phyloP scores from a whole-genome alignment of 306 rosid species.

The Sindora glabra region DNA sequence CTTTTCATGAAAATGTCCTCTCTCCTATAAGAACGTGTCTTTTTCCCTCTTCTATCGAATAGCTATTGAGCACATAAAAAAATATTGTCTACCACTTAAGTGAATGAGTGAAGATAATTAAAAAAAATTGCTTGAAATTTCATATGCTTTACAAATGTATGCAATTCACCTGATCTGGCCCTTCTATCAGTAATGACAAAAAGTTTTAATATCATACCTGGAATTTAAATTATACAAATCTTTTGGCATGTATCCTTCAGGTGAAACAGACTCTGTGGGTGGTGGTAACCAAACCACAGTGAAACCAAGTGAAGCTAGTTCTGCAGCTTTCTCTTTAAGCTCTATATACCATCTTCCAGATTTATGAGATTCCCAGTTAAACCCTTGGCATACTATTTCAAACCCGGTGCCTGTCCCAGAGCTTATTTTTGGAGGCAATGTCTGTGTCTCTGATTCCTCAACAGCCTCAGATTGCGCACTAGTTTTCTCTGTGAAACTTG shows the following conservation, averaged over 20 bases:
- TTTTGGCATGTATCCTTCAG: constrained; percentile 89
- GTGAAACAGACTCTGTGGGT: constrained; percentile 85
- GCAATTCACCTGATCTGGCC: background rate
- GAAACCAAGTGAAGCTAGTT: constrained; percentile 64
- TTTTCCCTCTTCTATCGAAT: background rate
- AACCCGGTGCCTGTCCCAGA: constrained; percentile 67
- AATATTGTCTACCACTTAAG: background rate
- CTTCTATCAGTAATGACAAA: background rate
- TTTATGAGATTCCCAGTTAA: constrained; percentile 87
- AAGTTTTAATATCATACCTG: constrained; percentile 39
- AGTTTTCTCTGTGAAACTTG: constrained; percentile 38
- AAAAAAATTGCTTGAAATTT: no score
- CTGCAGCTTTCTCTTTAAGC: constrained; percentile 56
- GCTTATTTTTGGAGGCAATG: constrained; percentile 21
- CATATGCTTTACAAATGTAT: no score
- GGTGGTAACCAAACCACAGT: constrained; percentile 87
- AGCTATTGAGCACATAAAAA: background rate
- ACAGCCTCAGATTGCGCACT: constrained; percentile 16
- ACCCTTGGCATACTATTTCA: constrained; percentile 87
- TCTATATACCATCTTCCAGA: constrained; percentile 77
- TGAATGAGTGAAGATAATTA: no score
- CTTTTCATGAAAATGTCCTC: background rate
- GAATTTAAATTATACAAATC: constrained; percentile 82
- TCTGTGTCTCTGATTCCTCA: constrained; percentile 12
- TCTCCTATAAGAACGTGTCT: background rate